These are phyloP conservation scores for Boletus insuetus DNA, from an alignment of 768 basidiomycete genomes.

Conservation along the genomic window DNA sequence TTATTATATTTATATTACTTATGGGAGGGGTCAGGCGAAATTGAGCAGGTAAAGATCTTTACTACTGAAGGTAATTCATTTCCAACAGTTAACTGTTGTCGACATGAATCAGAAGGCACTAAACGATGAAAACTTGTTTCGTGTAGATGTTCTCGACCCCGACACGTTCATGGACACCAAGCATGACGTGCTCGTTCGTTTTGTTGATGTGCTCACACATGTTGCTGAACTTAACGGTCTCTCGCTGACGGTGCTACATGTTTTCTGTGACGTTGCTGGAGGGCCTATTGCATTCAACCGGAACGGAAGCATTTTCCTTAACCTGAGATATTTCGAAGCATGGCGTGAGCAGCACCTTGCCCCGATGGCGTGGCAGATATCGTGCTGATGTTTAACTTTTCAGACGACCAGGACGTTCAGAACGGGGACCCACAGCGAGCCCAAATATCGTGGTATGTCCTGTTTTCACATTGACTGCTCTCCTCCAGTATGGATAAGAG, in stretches of 20 bases:
- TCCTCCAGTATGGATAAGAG: neutral
- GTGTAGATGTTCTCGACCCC: slow-evolving; percentile 12
- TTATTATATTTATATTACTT: neutral
- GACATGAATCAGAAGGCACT: neutral
- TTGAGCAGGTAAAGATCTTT: neutral
- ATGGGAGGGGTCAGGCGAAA: neutral
- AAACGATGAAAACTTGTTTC: no score
- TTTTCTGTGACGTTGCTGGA: slow-evolving; percentile 79
- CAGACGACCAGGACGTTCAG: slow-evolving; percentile 1
- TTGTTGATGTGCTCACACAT: slow-evolving; percentile 62
- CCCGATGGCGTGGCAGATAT: neutral
- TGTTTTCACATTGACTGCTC: no score
- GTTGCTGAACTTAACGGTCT: slow-evolving; percentile 73
- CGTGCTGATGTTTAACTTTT: no score
- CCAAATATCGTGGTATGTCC: neutral
- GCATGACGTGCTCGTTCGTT: slow-evolving; percentile 55
- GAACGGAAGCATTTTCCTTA: slow-evolving; percentile 80
- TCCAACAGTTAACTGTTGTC: neutral
- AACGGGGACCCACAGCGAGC: neutral
- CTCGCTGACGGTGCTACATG: slow-evolving; percentile 66
- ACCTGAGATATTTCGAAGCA: slow-evolving; percentile 74
- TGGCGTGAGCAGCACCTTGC: slow-evolving; percentile 60
- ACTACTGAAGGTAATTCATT: neutral
- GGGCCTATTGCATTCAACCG: slow-evolving; percentile 91
- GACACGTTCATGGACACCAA: slow-evolving; percentile 48